Conservation (phyloP, 2,329 filamentous ascomycete genomes). For the Diaporthe ilicicola region DNA sequence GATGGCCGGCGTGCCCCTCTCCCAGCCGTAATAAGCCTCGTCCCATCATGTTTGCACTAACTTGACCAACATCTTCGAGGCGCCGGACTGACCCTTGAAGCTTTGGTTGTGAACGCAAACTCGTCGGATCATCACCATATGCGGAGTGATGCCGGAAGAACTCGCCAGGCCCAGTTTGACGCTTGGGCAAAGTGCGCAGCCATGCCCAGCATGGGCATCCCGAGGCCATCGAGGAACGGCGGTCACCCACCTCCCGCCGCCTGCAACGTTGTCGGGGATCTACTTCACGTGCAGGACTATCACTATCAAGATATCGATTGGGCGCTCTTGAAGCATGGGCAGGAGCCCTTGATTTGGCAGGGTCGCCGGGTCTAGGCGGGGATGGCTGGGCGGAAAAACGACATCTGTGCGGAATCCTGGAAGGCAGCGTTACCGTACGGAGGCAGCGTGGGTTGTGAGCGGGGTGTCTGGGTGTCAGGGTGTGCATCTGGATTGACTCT, state of each 20-base stretch:
- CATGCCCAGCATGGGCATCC: neutral
- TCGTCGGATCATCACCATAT: slow-evolving; percentile 7
- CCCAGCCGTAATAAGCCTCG: slow-evolving; percentile 10
- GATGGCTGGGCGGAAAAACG: neutral
- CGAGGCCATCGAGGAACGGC: slow-evolving; percentile 15
- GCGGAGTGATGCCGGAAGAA: slow-evolving; percentile 14
- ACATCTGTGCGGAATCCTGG: neutral
- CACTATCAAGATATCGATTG: neutral
- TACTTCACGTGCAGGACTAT: slow-evolving; percentile 7
- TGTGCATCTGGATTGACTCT: slow-evolving; percentile 4
- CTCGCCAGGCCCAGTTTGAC: slow-evolving; percentile 6
- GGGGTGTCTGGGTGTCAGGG: no score
- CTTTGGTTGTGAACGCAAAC: neutral
- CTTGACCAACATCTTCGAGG: slow-evolving; percentile 7
- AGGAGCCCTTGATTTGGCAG: slow-evolving; percentile 21
- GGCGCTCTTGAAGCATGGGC: neutral
- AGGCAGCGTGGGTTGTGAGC: neutral
- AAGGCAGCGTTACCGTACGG: neutral
- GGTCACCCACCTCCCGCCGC: slow-evolving; percentile 17
- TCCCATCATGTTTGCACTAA: slow-evolving; percentile 4
- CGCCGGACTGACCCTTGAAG: slow-evolving; percentile 1
- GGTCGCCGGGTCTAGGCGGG: slow-evolving; percentile 2
- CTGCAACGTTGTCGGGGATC: neutral
- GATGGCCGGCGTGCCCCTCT: slow-evolving; percentile 16
- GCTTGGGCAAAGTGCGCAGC: slow-evolving; percentile 9